Evolutionary conservation across 495 filamentous ascomycete species (phyloP), one percentile per base, ranked within the genome.

Genomic region (Mytilinidion resinicola): DNA sequence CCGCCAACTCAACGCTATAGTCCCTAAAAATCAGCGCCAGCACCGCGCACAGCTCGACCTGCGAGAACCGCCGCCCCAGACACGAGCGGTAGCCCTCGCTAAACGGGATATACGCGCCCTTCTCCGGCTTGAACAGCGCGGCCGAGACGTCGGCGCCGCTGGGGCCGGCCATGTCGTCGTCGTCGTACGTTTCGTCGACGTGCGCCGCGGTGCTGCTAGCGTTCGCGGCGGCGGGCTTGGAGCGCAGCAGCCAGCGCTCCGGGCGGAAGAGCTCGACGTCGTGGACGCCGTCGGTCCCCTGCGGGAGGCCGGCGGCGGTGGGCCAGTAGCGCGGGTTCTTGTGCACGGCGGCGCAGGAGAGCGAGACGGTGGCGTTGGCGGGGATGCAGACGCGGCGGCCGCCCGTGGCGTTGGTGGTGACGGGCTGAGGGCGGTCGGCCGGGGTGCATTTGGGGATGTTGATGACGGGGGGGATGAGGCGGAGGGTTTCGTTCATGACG

Each of bases 41-140:
- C 56, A 82, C 86, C 0, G 85, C 85, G 34, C 82, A 74, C 43
- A 87, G 74, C 67, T 93, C 86, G 60, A 90, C 89, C 71, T 90
- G 85, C 12, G 88, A 87, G 61, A 92, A 88, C 62, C 81, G 80
- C 53, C 80, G 78, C 57, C 78, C 88, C 61, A 83, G 77, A 72
- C 85, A 93, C 60, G 84, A 82, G 56, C 82, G 78, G 35, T 78
- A 73, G 1, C 89, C 88, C 25, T 89, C 86, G 48, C 81, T 84
- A 70, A 90, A 92, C 0, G 89, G 85, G 12, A 90, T 72, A 63
- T 78, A 91, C 1, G 82, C 76, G 1, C 86, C 86, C n/a, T 79
- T 74, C 0, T 76, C 73, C 0, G 85, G 85, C 20, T 77, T 75
- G 72, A 80, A 86, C 52, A 82, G 76, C 20, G 72, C 70, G 37